A percentile compares a stretch with the other conserved stretches of the same genome.
These are phyloP conservation scores for Pleurotus platypus DNA, from an alignment of 768 basidiomycete species.

Conservation along the genomic window DNA sequence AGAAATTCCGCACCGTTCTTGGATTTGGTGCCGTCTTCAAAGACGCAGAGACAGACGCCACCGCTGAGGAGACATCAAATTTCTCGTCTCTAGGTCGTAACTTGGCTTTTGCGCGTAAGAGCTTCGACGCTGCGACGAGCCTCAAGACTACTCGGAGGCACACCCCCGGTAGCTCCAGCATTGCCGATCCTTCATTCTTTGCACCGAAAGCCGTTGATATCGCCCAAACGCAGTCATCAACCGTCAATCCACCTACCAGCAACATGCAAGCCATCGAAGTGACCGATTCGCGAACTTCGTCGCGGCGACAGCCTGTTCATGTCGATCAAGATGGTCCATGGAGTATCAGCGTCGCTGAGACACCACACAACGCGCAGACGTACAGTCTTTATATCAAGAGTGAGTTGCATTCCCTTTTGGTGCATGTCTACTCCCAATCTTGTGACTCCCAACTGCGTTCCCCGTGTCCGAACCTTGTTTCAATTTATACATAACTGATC, in stretches of 20 bases:
- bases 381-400: slow-evolving; percentile 91
- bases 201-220: slow-evolving; percentile 17
- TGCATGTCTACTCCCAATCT: slow-evolving; percentile 9
- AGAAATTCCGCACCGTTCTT: slow-evolving; percentile 46
- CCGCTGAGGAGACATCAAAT: slow-evolving; percentile 21
- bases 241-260: slow-evolving; percentile 20
- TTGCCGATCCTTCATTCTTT: slow-evolving; percentile 41
- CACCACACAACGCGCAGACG: slow-evolving; percentile 65
- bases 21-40: slow-evolving; percentile 36
- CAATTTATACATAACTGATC: slow-evolving; percentile 12
- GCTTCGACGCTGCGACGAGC: slow-evolving; percentile 39
- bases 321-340: slow-evolving; percentile 83
- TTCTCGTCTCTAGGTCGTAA: slow-evolving; percentile 22
- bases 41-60: slow-evolving; percentile 30
- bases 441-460: not conserved
- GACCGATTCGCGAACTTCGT: slow-evolving; percentile 34
- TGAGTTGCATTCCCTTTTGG: slow-evolving; percentile 36
- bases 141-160: slow-evolving; percentile 31
- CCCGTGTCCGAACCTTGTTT: slow-evolving; percentile 2
- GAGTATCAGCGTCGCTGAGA: slow-evolving; percentile 87
- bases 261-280: slow-evolving; percentile 41
- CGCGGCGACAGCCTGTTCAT: slow-evolving; percentile 51
- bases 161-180: slow-evolving; percentile 26
- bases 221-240: slow-evolving; percentile 1
- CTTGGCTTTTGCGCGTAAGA: slow-evolving; percentile 32